Evolutionary conservation across 176 grass and related monocot species (phyloP).

Genomic region (Triticum dicoccoides): DNA sequence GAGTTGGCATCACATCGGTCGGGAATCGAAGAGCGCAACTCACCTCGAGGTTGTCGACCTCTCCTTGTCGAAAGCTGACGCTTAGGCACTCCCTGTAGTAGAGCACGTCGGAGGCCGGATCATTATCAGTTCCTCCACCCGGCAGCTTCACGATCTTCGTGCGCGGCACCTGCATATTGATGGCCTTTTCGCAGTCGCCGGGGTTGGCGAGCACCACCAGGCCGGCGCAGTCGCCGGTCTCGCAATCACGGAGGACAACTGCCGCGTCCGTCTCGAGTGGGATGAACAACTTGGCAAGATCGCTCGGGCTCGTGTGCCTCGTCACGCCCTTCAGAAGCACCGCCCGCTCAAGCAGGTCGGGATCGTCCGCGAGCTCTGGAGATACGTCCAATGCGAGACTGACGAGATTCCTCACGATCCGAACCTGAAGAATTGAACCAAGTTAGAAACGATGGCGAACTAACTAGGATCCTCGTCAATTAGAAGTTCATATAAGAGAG

Average conservation of each 20-base stretch:
- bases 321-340: neutral
- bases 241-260: neutral
- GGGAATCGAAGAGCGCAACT: too few species aligned
- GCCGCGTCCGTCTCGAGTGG: neutral
- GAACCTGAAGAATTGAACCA: neutral
- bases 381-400: neutral
- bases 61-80: too few species aligned
- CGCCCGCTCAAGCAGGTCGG: neutral
- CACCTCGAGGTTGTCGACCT: too few species aligned
- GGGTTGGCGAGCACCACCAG: neutral
- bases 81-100: too few species aligned
- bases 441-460: neutral
- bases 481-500: neutral
- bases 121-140: too few species aligned
- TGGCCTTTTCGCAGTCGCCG: neutral
- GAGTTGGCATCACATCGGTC: too few species aligned
- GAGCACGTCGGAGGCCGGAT: too few species aligned
- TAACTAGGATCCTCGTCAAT: neutral
- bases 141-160: too few species aligned
- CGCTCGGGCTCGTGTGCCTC: too few species aligned
- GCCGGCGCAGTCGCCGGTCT: neutral
- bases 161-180: neutral
- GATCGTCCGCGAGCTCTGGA: neutral
- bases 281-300: neutral
- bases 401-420: neutral